Conservation (phyloP, 2,329 filamentous ascomycete genomes). For the Colletotrichum sp. region DNA sequence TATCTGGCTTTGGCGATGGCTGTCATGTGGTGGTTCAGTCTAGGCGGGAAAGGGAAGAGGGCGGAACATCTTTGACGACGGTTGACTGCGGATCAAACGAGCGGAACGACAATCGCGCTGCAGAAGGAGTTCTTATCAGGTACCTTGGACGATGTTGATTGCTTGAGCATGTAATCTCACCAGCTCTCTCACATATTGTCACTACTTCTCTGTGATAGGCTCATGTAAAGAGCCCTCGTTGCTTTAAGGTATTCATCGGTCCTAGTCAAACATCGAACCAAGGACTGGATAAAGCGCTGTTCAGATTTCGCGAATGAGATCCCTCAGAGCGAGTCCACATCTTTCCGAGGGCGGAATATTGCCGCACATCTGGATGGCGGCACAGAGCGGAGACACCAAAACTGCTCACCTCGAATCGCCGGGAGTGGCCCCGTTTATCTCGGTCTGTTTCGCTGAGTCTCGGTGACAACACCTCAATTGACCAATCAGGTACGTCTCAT, state of each 20-base stretch:
- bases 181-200: not conserved
- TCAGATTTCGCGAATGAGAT: not conserved
- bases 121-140: rapidly evolving
- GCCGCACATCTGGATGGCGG: not conserved
- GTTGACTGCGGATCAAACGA: not conserved
- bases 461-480: not conserved
- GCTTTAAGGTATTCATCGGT: not conserved
- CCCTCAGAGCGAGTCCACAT: not conserved
- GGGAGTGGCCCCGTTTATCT: not conserved
- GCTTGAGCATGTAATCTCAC: not conserved
- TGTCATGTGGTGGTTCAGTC: not conserved
- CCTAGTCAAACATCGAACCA: not conserved
- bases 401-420: not conserved
- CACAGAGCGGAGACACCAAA: not conserved
- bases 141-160: not conserved
- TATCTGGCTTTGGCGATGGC: not conserved
- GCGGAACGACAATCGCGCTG: not conserved
- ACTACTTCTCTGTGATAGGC: not conserved
- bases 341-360: not conserved
- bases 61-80: not conserved
- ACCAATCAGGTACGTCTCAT: not conserved
- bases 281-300: not conserved
- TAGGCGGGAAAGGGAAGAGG: not conserved
- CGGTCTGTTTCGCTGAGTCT: not conserved
- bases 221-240: not conserved